Evolutionary conservation across 2,329 filamentous ascomycete genomes (phyloP).

Genomic region (Lecanicillium sp.): DNA sequence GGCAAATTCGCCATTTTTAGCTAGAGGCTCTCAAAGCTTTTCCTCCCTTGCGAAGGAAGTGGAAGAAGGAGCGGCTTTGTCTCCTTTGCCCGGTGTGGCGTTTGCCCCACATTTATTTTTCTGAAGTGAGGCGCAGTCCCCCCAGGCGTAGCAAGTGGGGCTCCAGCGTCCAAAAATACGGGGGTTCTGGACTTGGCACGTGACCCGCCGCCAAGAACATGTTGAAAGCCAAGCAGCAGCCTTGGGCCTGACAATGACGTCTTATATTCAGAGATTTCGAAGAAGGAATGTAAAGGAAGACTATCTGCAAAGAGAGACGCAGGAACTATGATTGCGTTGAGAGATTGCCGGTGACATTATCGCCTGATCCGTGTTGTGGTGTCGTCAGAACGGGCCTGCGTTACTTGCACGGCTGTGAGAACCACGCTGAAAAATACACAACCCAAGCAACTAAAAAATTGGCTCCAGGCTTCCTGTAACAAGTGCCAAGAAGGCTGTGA

Average conservation of each 20-base stretch:
- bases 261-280: conserved; percentile 2
- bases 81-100: no score
- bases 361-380: no score
- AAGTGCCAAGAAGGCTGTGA: conserved; percentile 9
- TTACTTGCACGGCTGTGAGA: no score
- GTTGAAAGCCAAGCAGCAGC: neutral
- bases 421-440: no score
- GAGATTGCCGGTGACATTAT: no score
- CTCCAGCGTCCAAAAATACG: neutral
- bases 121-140: conserved; percentile 8
- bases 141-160: neutral
- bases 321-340: no score
- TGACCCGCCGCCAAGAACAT: conserved; percentile 12
- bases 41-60: no score
- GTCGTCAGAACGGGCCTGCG: no score
- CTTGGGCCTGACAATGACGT: conserved; percentile 5
- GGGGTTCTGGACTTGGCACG: conserved; percentile 1
- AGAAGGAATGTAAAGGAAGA: no score
- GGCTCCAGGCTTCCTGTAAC: neutral
- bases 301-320: no score
- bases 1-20: neutral
- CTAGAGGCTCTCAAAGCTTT: neutral
- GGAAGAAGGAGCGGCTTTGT: no score
- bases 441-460: neutral
- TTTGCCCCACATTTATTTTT: no score